Base-by-base conservation (phyloP, 2,329 filamentous ascomycete genomes). In the Parascedosporium putredinis region DNA sequence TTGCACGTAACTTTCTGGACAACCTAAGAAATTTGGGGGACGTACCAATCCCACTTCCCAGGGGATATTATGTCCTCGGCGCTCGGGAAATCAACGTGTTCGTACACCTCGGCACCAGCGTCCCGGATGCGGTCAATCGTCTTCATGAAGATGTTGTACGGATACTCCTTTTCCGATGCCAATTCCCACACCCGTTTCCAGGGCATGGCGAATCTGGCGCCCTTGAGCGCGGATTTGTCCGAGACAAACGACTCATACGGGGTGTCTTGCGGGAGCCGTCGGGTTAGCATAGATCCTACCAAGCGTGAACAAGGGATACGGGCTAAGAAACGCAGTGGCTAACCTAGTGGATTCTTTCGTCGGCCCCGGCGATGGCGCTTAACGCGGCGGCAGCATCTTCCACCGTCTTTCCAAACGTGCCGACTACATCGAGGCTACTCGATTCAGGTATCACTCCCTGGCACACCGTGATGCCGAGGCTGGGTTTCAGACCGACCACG, bases 21-120 rank as follows among this genome's bases (percentile, higher is more conserved):
- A 87, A 78, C 53, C 88, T 86, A n/a, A 79, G 67, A 57, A 69
- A 79, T 2, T 81, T 81, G 71, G 12, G 83, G 83, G 54, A 79
- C 84, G 57, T 85, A 82, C 75, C 85, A 89, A 62, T 88, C 71
- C 84, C 84, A 89, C n/a, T 82, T 81, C 45, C 75, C 62, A 0
- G 79, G 81, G 27, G 75, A 76, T 10, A 88, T 74, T 22, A 86
- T 76, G 0, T 67, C 76, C 58, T 81, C 63, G 57, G 79, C 75
- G 59, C 79, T 69, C 20, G 79, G 78, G 2, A 89, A 71, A 59
- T 89, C 84, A 0, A 83, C 86, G 23, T 74, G 73, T 58, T 88
- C 86, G 58, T 88, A 68, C 36, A 89, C 71, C 1, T 73, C 83
- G 0, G 82, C 84, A 1, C 86, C 84, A 1, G 79, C 78, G 0